Evolutionary conservation across 768 basidiomycete genomes (phyloP), one percentile per base, ranked within the genome.

Genomic region (Mycena crocata): DNA sequence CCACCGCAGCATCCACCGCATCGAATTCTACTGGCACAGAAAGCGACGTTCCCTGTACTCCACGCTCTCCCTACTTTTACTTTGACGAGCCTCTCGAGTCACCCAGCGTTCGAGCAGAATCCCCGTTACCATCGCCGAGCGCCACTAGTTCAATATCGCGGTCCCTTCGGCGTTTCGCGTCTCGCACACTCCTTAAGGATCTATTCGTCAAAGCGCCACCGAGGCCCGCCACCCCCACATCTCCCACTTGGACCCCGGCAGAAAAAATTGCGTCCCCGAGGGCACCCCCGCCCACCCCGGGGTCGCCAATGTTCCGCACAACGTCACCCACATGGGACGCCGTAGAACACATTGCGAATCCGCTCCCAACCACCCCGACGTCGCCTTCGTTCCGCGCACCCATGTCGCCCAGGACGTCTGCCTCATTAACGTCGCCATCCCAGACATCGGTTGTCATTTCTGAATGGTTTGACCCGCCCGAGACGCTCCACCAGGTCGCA

Each of bases 71-170:
- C 13, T 69, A 66, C 56, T 69, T 69, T 37, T 69, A 62, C 30
- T 69, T 69, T 34, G 68, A 69, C 35, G 68, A 69, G 23, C 54
- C 68, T 5, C 50, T 66, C 50, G 68, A 69, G 10, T 21, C 44
- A 0, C 19, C 21, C 3, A 14, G 23, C 31, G 5, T 39, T 15
- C 21, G 39, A 2, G 24, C 13, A 21, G 35, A 31, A 5, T 35
- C 40, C 10, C 51, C 51, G 8, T 19, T 23, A 1, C 63, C 40
- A 0, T 51, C 68, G n/a, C 52, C 54, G 31, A 17, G 12, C 8
- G 0, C 51, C 1, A 12, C 51, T 9, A 24, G 42, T 24, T 21
- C 55, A 5, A 31, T 66, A 23, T 62, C 64, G 24, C 63, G 59
- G 6, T 57, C 64, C 28, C 45, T 69, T 28, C 54, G 60, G 26